Base-by-base conservation (phyloP, 345 rosid species). In the Eucalyptus leucophloia region DNA sequence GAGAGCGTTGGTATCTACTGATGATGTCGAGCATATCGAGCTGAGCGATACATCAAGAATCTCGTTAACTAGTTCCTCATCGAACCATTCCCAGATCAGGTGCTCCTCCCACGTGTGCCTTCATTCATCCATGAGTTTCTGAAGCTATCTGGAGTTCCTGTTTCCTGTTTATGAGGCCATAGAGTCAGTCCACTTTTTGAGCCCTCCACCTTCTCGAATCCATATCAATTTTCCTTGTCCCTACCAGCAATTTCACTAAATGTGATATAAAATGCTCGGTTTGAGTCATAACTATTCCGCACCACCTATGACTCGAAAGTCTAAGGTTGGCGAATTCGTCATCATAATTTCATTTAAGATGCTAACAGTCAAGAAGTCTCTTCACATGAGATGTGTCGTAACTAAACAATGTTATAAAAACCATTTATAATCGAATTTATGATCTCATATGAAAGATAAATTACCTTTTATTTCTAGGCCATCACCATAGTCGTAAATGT, bases 261-360 rank as follows among this genome's bases (percentile, higher is more conserved):
- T 0, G 7, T 2, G 1, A 56, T 56, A 24, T 24, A 24, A 56
- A 24, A 56, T 56, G 77, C 3, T 65, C 0, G 40, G 3, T n/a
- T 15, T 0, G 0, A 65, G 0, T n/a, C 2, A 4, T n/a, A 65
- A n/a, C 6, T n/a, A 65, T 65, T 65, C 1, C 0, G 0, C 21
- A 15, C 0, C 1, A 65, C 21, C 0, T 14, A 0, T 0, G 9
- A 65, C 2, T 15, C 6, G 0, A 65, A 65, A 16, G 6, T 65
- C 2, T 0, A 2, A 65, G 21, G 0, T 65, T 65, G 3, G 0
- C 12, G 0, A 65, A 16, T 17, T 1, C 1, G 0, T 65, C 3
- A 7, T 65, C 2, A 15, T 2, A n/a, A 65, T 4, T 65, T n/a
- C 37, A 15, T n/a, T 56, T n/a, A n/a, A 4, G 1, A 65, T 2